Conservation (phyloP, 352 stramenopile species). For the Phytopythium vexans region DNA sequence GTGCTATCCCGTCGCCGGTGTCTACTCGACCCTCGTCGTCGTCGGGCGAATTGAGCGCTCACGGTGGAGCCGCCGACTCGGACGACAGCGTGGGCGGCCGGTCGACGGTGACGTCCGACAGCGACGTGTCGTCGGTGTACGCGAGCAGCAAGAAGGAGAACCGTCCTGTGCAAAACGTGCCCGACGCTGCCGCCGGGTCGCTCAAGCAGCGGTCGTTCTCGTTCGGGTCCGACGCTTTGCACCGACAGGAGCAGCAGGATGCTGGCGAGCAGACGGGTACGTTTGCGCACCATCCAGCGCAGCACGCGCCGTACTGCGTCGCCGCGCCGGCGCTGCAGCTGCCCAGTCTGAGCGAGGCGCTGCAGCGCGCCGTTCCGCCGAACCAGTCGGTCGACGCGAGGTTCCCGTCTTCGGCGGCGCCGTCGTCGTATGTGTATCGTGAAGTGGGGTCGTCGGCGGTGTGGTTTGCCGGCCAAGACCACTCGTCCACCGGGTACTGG, state of each 20-base stretch:
- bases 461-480: no score
- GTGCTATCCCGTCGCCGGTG: no score
- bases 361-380: slow-evolving; percentile 28
- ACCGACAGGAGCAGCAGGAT: slow-evolving; percentile 16
- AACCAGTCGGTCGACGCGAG: slow-evolving; percentile 17
- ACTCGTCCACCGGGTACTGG: no score
- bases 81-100: slow-evolving; percentile 45
- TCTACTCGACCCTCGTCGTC: neutral
- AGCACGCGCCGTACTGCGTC: neutral
- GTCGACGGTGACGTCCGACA: slow-evolving; percentile 30
- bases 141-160: slow-evolving; percentile 23
- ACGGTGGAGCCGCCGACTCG: slow-evolving; percentile 26
- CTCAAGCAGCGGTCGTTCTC: neutral
- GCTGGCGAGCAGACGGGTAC: slow-evolving; percentile 15
- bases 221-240: slow-evolving; percentile 2
- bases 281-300: neutral
- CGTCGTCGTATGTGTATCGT: slow-evolving; percentile 1
- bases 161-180: slow-evolving; percentile 8
- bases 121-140: slow-evolving; percentile 18
- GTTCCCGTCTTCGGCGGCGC: slow-evolving; percentile 16
- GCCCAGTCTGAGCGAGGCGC: slow-evolving; percentile 38
- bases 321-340: slow-evolving; percentile 21
- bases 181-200: neutral
- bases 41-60: neutral
- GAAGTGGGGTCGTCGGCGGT: no score